Percentiles rank a stretch among this genome's conserved stretches.
phyloP scores from a whole-genome alignment of 495 filamentous ascomycete species.

The Trichocladium antarcticum region DNA sequence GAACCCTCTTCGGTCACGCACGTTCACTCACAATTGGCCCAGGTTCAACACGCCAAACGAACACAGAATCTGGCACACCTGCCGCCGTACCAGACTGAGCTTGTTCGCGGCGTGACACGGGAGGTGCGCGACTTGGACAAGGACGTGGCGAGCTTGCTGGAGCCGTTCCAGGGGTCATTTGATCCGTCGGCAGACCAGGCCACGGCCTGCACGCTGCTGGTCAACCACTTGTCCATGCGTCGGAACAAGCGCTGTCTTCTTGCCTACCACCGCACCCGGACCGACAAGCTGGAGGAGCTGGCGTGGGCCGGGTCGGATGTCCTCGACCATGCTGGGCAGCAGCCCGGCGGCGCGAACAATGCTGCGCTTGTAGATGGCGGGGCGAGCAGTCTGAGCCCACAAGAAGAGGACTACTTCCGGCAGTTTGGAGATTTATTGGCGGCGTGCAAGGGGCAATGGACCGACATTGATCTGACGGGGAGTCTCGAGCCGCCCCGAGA shows the following conservation, averaged over 20 bases:
- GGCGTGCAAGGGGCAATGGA: constrained; percentile 97
- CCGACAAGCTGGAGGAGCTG: constrained; percentile 86
- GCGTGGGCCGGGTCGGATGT: constrained; percentile 87
- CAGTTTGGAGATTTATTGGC: constrained; percentile 86
- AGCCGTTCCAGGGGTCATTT: constrained; percentile 73
- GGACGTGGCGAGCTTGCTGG: constrained; percentile 69
- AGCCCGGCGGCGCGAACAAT: constrained; percentile 25
- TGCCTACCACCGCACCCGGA: constrained; percentile 81
- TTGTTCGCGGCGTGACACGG: constrained; percentile 74
- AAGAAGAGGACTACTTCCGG: constrained; percentile 93
- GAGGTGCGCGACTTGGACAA: constrained; percentile 93
- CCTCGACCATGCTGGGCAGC: constrained; percentile 37
- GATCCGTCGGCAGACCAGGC: constrained; percentile 75
- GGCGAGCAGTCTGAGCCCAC: constrained; percentile 76
- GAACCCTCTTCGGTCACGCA: not conserved
- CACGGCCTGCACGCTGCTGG: constrained; percentile 75
- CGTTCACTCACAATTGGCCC: constrained; percentile 16
- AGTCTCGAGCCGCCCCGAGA: constrained; percentile 89
- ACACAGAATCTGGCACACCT: constrained; percentile 81
- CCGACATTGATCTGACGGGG: constrained; percentile 92
- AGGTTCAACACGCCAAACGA: constrained; percentile 96
- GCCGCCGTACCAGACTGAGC: constrained; percentile 86
- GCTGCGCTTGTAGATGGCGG: constrained; percentile 29
- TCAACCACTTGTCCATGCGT: constrained; percentile 89
- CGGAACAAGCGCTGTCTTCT: constrained; percentile 93